Evolutionary conservation across 306 rosid species (phyloP).

Genomic region (Ceratonia siliqua): DNA sequence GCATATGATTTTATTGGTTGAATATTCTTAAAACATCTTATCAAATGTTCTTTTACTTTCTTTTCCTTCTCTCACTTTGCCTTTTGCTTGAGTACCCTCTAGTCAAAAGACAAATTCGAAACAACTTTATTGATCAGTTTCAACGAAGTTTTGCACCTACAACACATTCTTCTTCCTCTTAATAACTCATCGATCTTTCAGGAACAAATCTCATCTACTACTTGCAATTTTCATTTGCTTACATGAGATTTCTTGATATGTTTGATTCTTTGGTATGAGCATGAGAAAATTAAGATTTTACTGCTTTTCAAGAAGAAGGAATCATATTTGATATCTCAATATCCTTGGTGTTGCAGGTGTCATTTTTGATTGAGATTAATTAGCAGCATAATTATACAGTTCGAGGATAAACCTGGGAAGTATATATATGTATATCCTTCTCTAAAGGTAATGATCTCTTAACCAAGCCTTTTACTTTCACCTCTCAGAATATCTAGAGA

Average conservation of each 20-base stretch:
- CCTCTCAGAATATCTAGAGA: background rate
- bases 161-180: background rate
- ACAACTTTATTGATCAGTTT: background rate
- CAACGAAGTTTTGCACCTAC: conserved; percentile 17
- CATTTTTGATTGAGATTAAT: background rate
- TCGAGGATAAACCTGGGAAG: background rate
- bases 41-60: background rate
- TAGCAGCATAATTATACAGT: background rate
- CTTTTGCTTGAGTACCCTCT: background rate
- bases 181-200: background rate
- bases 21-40: background rate
- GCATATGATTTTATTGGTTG: background rate
- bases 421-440: too few species aligned
- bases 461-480: background rate
- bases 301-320: background rate
- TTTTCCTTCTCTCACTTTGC: background rate
- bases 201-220: background rate
- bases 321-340: background rate
- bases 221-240: conserved; percentile 16
- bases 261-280: background rate
- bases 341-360: background rate
- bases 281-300: background rate
- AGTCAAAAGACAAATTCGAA: conserved; percentile 7
- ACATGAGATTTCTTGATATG: background rate
- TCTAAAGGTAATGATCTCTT: background rate